Conservation (phyloP, 2,329 filamentous ascomycete genomes). For the Colletotrichum simmondsii region DNA sequence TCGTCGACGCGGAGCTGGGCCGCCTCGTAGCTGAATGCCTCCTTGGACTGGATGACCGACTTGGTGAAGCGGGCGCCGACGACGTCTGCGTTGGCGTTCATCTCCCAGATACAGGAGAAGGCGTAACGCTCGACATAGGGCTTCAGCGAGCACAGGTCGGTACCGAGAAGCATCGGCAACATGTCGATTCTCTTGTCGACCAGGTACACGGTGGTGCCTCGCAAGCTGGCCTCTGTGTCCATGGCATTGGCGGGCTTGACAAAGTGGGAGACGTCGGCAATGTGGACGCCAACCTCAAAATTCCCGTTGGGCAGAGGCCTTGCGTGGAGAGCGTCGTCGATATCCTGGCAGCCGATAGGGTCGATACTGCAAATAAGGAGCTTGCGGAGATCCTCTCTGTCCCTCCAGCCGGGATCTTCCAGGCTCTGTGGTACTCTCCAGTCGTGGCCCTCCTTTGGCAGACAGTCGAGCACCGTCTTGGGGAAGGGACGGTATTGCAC, state of each 20-base stretch:
- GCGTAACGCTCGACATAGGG: conserved; percentile 96
- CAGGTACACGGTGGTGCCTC: conserved; percentile 95
- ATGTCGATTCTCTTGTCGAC: conserved; percentile 99
- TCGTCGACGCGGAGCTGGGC: conserved; percentile 96
- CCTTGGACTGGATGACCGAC: conserved; percentile 95
- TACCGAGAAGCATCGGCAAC: conserved; percentile 95
- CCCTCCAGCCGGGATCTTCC: conserved; percentile 88
- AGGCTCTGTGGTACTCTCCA: conserved; percentile 89
- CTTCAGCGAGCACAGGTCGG: conserved; percentile 95
- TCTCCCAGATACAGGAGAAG: conserved; percentile 89
- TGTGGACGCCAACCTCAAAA: conserved; percentile 95
- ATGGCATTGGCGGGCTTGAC: conserved; percentile 97
- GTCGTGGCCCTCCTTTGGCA: conserved; percentile 90
- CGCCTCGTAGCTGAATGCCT: conserved; percentile 98
- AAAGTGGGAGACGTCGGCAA: conserved; percentile 99
- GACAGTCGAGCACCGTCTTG: conserved; percentile 92
- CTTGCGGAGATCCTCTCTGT: conserved; percentile 83
- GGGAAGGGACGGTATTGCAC: conserved; percentile 98
- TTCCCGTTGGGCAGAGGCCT: conserved; percentile 89
- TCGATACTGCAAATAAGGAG: conserved; percentile 97
- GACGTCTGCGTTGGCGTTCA: conserved; percentile 86
- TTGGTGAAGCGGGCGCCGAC: conserved; percentile 92
- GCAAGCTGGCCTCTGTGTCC: conserved; percentile 93
- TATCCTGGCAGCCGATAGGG: conserved; percentile 95
- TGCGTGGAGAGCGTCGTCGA: conserved; percentile 96